Base-by-base conservation (phyloP, 1,284 basidiomycete genomes). In the Pascua sp. region DNA sequence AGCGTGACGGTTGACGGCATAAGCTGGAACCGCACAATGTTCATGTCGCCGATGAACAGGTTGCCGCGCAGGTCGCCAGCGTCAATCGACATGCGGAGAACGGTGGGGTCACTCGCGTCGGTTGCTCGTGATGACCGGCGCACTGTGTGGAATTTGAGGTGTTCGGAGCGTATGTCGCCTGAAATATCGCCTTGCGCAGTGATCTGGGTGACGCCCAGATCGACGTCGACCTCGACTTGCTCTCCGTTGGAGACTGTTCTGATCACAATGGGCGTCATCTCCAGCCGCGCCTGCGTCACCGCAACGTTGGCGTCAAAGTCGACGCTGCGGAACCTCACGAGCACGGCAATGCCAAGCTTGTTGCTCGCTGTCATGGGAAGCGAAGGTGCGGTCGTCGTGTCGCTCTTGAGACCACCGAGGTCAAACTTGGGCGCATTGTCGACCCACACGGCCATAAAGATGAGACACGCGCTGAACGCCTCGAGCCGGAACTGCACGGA, bases 1-100 rank as follows among this genome's bases (percentile, higher is more conserved):
- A 92, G 84, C 49, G 84, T 83, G 51, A 92, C 83, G 56, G 83
- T 80, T 37, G 91, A 75, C 0, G 91, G 90, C 67, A 89, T 87
- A 24, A 90, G 86, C 88, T 86, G 84, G 73, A 92, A 91, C 56
- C 88, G 83, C 36, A 92, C 77, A 38, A 93, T 77, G 62, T 84
- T 84, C 64, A 88, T 85, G 67, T 86, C 85, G 59, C 90, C 89
- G 12, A 90, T 88, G 68, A 89, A 86, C 24, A 92, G 76, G 38
- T 82, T 81, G 11, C 84, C 82, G 51, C 84, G 80, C 59, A 92
- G 71, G 40, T 85, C 80, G 5, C 88, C 90, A 63, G 85, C 90
- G 4, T 86, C 87, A 79, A 94, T 83, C 11, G 81, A 81, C 51
- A 94, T 80, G 61, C 89, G 85, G 50, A 94, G 76, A 80, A 91